These are phyloP conservation scores for Infundibulicybe gibba DNA, from an alignment of 768 basidiomycete species.

Conservation along the genomic window DNA sequence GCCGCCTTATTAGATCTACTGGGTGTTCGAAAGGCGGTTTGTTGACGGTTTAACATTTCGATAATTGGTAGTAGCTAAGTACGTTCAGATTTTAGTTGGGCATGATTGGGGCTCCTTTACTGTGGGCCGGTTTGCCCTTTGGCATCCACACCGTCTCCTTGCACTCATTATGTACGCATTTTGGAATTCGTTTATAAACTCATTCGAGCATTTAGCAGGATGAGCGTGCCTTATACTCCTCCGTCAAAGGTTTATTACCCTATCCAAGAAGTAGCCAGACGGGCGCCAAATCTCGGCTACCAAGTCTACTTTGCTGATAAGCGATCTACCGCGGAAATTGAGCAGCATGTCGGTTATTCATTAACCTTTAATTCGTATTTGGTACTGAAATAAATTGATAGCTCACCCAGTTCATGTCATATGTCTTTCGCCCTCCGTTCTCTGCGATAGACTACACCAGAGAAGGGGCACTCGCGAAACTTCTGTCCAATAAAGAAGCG, in stretches of 20 bases:
- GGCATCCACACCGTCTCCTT: constrained; percentile 61
- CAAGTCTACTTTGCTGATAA: constrained; percentile 62
- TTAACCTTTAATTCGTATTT: too few relatives aligned
- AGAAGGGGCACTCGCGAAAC: constrained; percentile 21
- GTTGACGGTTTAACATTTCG: constrained; percentile 17
- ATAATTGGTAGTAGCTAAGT: neutral
- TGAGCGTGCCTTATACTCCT: constrained; percentile 67
- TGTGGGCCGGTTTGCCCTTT: constrained; percentile 65
- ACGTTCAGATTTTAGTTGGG: constrained; percentile 56
- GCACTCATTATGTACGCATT: constrained; percentile 58
- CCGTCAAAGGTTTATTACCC: constrained; percentile 47
- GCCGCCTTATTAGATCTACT: constrained; percentile 61
- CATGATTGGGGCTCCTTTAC: constrained; percentile 80
- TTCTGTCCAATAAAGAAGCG: constrained; percentile 12
- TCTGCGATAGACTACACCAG: constrained; percentile 13
- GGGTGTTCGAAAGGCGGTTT: constrained; percentile 48
- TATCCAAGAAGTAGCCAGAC: constrained; percentile 45
- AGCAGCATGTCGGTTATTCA: constrained; percentile 39
- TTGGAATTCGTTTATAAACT: neutral
- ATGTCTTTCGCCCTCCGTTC: constrained; percentile 20
- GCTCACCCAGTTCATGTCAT: constrained; percentile 34
- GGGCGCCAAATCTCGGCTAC: constrained; percentile 59
- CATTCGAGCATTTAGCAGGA: constrained; percentile 26
- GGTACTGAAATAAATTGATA: constrained; percentile 9
- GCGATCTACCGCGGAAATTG: constrained; percentile 50